Conservation (phyloP, 805 yeast species). For the Saccharomycopsis sp. region DNA sequence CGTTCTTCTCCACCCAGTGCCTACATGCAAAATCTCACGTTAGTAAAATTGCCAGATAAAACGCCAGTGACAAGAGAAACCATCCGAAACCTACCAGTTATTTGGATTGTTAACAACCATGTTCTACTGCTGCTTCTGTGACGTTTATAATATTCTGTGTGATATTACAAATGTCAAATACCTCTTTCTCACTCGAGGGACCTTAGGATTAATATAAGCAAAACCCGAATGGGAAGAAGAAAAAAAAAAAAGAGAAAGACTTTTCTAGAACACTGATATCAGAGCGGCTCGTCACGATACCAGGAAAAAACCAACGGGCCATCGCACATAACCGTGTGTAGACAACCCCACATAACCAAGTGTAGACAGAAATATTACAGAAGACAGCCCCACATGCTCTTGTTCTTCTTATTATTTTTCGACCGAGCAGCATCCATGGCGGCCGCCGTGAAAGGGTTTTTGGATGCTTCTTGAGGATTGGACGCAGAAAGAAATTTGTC, state of each 20-base stretch:
- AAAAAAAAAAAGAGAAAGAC: too few species aligned
- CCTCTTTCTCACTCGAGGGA: too few species aligned
- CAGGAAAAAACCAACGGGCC: background rate
- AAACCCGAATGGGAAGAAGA: too few species aligned
- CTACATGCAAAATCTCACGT: slow-evolving; percentile 24
- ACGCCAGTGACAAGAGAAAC: background rate
- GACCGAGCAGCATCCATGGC: too few species aligned
- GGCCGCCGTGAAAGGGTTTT: background rate
- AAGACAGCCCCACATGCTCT: too few species aligned
- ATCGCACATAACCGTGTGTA: background rate
- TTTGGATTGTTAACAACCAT: slow-evolving; percentile 70
- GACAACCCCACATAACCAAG: background rate
- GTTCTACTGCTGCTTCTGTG: slow-evolving; percentile 12
- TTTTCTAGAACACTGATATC: background rate
- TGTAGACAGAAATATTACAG: too few species aligned
- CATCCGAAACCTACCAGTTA: slow-evolving; percentile 45
- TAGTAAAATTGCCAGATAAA: slow-evolving; percentile 5
- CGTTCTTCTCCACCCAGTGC: slow-evolving; percentile 71
- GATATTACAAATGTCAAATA: background rate
- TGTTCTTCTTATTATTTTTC: background rate
- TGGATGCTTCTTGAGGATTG: slow-evolving; percentile 24
- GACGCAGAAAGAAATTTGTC: slow-evolving; percentile 10
- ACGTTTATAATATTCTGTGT: background rate
- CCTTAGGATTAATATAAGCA: too few species aligned
- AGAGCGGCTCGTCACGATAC: background rate